These are phyloP conservation scores for Fragilariopsis cylindrus DNA, from an alignment of 108 stramenopile species.

Conservation along the genomic window DNA sequence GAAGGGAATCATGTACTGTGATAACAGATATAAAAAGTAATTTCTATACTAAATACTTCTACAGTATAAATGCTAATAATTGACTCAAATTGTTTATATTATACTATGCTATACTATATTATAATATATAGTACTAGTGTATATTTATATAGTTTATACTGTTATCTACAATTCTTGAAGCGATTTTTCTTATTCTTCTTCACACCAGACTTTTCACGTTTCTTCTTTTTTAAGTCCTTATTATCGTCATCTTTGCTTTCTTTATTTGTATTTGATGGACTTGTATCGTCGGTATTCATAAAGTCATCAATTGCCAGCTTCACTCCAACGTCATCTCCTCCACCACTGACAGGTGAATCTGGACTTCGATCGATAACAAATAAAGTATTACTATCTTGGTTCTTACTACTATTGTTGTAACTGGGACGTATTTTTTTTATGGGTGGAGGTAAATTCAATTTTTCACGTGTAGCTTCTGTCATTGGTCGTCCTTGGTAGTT, in stretches of 20 bases:
- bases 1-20: not conserved
- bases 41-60: not conserved
- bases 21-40: not conserved
- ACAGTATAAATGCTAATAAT: too few relatives aligned
- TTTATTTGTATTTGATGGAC: not conserved
- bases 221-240: slow-evolving; percentile 26
- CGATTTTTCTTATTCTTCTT: slow-evolving; percentile 37
- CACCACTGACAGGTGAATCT: too few relatives aligned
- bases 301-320: too few relatives aligned
- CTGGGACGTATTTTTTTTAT: slow-evolving; percentile 3
- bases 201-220: not conserved
- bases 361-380: too few relatives aligned
- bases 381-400: not conserved
- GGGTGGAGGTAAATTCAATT: slow-evolving; percentile 42
- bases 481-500: too few relatives aligned
- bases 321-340: too few relatives aligned
- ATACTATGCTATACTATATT: too few relatives aligned
- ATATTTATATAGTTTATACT: not conserved
- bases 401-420: not conserved
- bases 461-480: slow-evolving; percentile 59
- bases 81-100: too few relatives aligned
- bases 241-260: not conserved
- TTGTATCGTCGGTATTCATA: too few relatives aligned
- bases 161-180: slow-evolving; percentile 32
- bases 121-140: not conserved